Conservation (phyloP, 768 basidiomycete species). For the Amanita rimosa region DNA sequence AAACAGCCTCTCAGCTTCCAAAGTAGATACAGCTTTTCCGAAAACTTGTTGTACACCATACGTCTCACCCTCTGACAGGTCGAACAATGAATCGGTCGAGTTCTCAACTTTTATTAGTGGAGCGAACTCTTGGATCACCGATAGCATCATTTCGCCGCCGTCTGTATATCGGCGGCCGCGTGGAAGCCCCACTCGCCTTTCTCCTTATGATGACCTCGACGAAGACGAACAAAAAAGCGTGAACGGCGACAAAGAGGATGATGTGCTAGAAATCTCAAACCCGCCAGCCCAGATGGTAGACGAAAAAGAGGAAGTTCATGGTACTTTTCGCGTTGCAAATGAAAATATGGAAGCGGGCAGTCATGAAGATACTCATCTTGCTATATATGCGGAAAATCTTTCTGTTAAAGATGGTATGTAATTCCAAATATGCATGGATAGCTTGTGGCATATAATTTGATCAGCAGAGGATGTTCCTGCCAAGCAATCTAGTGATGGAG, state of each 20-base stretch:
- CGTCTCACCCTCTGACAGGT: conserved; percentile 3
- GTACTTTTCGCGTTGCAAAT: too few species aligned
- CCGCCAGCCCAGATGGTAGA: too few species aligned
- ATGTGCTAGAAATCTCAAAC: too few species aligned
- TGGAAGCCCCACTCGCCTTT: neutral
- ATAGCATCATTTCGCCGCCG: conserved; percentile 34
- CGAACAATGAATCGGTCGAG: conserved; percentile 12
- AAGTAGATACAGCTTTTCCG: neutral
- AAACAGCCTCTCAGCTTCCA: neutral
- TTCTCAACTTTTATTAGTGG: conserved; percentile 12
- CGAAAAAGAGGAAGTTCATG: too few species aligned
- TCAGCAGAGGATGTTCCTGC: neutral
- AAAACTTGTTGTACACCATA: neutral
- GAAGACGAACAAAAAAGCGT: neutral
- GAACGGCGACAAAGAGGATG: neutral
- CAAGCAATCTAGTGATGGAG: neutral
- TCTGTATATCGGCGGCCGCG: conserved; percentile 15
- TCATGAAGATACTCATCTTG: neutral
- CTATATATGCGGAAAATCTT: neutral
- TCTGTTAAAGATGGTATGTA: conserved; percentile 1
- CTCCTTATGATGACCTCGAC: conserved; percentile 8
- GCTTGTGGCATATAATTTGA: neutral
- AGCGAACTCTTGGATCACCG: conserved; percentile 24
- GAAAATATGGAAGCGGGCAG: neutral
- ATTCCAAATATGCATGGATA: neutral